Evolutionary conservation across 768 basidiomycete species (phyloP).

Genomic region (Boletus sensibilis): DNA sequence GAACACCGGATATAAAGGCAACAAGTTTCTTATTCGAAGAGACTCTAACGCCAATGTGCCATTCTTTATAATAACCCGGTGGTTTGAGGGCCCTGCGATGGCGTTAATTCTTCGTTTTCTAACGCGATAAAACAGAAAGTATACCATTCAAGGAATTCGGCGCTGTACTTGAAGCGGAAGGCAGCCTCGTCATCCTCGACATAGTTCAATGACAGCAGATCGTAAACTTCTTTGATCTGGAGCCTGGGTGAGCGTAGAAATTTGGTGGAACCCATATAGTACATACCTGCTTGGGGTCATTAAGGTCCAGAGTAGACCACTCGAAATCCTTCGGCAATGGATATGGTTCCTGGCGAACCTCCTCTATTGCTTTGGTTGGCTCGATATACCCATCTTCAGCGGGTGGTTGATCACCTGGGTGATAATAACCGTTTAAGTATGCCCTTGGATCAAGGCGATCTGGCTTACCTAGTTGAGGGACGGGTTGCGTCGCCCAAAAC

Average conservation of each 20-base stretch:
- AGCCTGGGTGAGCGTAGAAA: slow-evolving; percentile 1
- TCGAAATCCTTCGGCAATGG: slow-evolving; percentile 89
- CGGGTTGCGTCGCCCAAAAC: slow-evolving; percentile 99
- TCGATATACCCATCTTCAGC: slow-evolving; percentile 88
- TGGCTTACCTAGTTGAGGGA: slow-evolving; percentile 74
- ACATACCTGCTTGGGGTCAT: slow-evolving; percentile 67
- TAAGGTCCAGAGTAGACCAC: slow-evolving; percentile 83
- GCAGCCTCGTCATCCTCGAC: slow-evolving; percentile 95
- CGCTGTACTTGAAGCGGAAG: slow-evolving; percentile 96
- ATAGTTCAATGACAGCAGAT: slow-evolving; percentile 88
- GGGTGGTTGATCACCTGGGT: slow-evolving; percentile 59
- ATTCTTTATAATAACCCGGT: slow-evolving; percentile 89
- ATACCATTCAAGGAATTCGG: slow-evolving; percentile 91
- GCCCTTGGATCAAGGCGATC: background rate
- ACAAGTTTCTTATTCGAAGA: slow-evolving; percentile 89
- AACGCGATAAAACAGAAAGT: slow-evolving; percentile 9
- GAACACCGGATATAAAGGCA: slow-evolving; percentile 94
- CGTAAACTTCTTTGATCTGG: slow-evolving; percentile 88
- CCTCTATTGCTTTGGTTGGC: slow-evolving; percentile 65
- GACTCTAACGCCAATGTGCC: slow-evolving; percentile 96
- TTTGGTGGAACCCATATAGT: background rate
- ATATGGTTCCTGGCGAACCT: slow-evolving; percentile 87
- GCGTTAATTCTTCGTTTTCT: background rate
- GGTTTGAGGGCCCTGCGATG: slow-evolving; percentile 82
- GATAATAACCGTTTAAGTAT: background rate